Conservation (phyloP, 495 filamentous ascomycete genomes). For the Pseudoneurospora amorphoporcata region DNA sequence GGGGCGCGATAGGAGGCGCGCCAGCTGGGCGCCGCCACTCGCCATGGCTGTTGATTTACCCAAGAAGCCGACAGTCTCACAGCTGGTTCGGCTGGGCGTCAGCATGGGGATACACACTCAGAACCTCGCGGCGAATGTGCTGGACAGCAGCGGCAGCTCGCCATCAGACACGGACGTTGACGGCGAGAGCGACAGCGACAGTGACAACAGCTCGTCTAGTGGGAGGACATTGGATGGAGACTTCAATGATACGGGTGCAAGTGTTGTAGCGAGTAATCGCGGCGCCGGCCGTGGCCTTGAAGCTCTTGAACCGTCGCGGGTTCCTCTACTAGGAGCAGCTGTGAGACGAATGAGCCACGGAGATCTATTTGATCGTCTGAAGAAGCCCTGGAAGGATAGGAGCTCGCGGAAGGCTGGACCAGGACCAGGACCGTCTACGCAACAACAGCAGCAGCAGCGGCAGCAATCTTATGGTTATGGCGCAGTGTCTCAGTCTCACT, state of each 20-base stretch:
- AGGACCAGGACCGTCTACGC: neutral
- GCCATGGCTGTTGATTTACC: conserved; percentile 18
- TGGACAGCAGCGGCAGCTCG: conserved; percentile 30
- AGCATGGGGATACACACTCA: conserved; percentile 72
- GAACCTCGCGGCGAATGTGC: conserved; percentile 52
- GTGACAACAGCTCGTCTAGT: conserved; percentile 29
- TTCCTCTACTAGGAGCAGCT: conserved; percentile 16
- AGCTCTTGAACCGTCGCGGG: conserved; percentile 6
- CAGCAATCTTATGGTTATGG: conserved; percentile 11
- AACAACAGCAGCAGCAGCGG: neutral
- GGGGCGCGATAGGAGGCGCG: conserved; percentile 17
- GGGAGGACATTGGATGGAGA: conserved; percentile 11
- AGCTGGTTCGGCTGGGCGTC: conserved; percentile 48
- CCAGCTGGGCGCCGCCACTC: conserved; percentile 26
- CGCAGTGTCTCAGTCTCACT: neutral
- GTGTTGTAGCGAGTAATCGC: conserved; percentile 9
- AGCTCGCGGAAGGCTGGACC: conserved; percentile 6
- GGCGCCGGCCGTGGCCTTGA: conserved; percentile 7
- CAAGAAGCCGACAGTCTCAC: conserved; percentile 54
- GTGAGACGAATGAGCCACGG: conserved; percentile 27
- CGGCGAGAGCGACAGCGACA: conserved; percentile 36
- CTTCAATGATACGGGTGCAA: conserved; percentile 20
- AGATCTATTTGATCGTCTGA: conserved; percentile 14
- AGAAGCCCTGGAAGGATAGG: conserved; percentile 9
- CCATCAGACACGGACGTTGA: conserved; percentile 20